Evolutionary conservation across 2,329 filamentous ascomycete genomes (phyloP), one percentile per base, ranked within the genome.

Genomic region (Trichoderma simmonsii): DNA sequence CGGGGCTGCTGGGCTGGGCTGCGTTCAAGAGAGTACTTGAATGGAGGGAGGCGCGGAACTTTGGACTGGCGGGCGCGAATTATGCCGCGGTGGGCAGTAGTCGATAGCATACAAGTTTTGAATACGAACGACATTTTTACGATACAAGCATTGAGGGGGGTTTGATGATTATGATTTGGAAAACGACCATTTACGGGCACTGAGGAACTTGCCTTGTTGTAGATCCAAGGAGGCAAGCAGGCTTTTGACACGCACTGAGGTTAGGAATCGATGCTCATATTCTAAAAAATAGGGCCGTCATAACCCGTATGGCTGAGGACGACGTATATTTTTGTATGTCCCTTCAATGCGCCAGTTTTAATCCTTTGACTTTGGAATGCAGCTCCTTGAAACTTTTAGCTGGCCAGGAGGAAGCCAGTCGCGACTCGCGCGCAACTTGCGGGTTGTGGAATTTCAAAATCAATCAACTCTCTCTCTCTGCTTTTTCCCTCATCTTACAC

Each of bases 1-100:
- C 85, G 4, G 88, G 88, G 1, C 78, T 91, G 73, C 81, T 91
- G 64, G 88, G 85, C 30, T 91, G 89, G 88, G 88, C 89, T 7
- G 87, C 82, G 8, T 82, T 86, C 72, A 86, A 84, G 79, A 85
- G 84, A 66, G 77, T 86, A 56, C 71, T 86, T 34, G 85, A 87
- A 65, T 79, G 78, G 76, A 78, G 82, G 30, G 77, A 81, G 56
- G 77, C 74, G 21, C 79, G 75, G 74, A 77, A 71, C 66, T 79
- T 81, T 67, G 77, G 75, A 21, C 74, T 78, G 39, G 77, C 78
- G 62, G 72, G 74, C 36, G 73, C 77, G 28, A 77, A 72, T 71
- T 83, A 82, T 71, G 75, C 76, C 32, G 77, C 79, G 3, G 76
- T 82, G 73, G 70, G 73, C 48, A 74, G 73, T 5, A 36, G 39